Evolutionary conservation across 2,329 filamentous ascomycete species (phyloP).

Genomic region (Claviceps citrina): DNA sequence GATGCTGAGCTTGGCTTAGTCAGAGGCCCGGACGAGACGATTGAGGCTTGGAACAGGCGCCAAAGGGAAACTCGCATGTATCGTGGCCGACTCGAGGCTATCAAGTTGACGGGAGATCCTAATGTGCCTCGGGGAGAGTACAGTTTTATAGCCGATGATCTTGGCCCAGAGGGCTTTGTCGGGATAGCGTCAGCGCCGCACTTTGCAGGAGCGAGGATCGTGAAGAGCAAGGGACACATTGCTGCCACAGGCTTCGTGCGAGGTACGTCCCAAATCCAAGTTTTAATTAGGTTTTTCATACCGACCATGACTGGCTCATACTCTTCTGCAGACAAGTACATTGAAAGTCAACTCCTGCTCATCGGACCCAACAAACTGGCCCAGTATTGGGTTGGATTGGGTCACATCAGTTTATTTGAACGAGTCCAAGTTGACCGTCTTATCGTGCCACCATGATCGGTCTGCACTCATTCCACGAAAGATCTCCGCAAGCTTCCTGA

Average conservation of each 20-base stretch:
- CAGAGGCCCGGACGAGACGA: conserved; percentile 26
- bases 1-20: conserved; percentile 26
- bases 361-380: conserved; percentile 64
- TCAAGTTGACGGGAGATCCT: conserved; percentile 84
- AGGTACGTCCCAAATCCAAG: conserved; percentile 36
- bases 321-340: conserved; percentile 47
- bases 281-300: too few relatives aligned
- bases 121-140: conserved; percentile 79
- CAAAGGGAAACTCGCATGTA: conserved; percentile 35
- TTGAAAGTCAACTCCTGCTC: conserved; percentile 61
- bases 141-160: conserved; percentile 66
- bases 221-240: conserved; percentile 62
- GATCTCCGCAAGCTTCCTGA: too few relatives aligned
- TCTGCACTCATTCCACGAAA: too few relatives aligned
- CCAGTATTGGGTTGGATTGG: conserved; percentile 60
- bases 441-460: conserved; percentile 14
- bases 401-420: conserved; percentile 45
- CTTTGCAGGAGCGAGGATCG: conserved; percentile 60
- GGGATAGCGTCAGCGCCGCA: conserved; percentile 47
- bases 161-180: conserved; percentile 51
- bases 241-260: conserved; percentile 55
- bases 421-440: conserved; percentile 44
- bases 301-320: conserved; percentile 1
- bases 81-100: conserved; percentile 57
- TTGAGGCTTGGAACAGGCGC: conserved; percentile 29